These are phyloP conservation scores for Tetraselmis chui DNA, from an alignment of 139 green algal species.

Conservation along the genomic window DNA sequence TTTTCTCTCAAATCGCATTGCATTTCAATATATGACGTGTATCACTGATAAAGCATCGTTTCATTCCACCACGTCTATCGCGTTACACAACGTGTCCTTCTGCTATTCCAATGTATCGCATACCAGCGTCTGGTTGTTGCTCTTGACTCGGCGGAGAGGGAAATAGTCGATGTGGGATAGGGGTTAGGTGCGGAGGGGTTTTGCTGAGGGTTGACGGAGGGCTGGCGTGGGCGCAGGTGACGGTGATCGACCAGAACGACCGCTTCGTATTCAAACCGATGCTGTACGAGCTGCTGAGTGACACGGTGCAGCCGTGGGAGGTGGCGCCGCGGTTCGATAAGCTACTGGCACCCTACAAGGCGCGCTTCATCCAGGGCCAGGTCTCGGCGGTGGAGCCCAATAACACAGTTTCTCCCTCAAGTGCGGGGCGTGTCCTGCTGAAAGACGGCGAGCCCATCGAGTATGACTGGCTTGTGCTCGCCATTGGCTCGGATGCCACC, in stretches of 20 bases:
- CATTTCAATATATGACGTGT: too few relatives aligned
- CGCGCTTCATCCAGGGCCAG: constrained; percentile 72
- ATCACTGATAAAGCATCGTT: too few relatives aligned
- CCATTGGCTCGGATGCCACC: constrained; percentile 62
- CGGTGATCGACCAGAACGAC: constrained; percentile 86
- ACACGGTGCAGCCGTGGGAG: constrained; percentile 62
- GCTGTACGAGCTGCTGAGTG: constrained; percentile 94
- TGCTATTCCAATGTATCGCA: too few relatives aligned
- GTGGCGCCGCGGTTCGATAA: constrained; percentile 82
- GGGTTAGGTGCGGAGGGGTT: background rate
- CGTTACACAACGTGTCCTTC: too few relatives aligned
- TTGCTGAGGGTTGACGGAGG: background rate
- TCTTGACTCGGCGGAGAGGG: too few relatives aligned
- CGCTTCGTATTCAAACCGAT: constrained; percentile 98
- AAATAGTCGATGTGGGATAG: background rate
- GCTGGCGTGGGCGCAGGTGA: constrained; percentile 46
- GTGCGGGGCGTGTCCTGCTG: constrained; percentile 25
- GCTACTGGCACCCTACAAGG: constrained; percentile 76
- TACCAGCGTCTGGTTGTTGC: too few relatives aligned
- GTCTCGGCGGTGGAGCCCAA: constrained; percentile 32
- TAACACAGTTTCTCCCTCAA: background rate
- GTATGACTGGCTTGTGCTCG: constrained; percentile 89
- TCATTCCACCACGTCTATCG: too few relatives aligned
- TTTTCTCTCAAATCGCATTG: too few relatives aligned
- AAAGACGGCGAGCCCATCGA: constrained; percentile 32